phyloP scores from a whole-genome alignment of 371 early-diverging fungal species.

The Circinella minor region DNA sequence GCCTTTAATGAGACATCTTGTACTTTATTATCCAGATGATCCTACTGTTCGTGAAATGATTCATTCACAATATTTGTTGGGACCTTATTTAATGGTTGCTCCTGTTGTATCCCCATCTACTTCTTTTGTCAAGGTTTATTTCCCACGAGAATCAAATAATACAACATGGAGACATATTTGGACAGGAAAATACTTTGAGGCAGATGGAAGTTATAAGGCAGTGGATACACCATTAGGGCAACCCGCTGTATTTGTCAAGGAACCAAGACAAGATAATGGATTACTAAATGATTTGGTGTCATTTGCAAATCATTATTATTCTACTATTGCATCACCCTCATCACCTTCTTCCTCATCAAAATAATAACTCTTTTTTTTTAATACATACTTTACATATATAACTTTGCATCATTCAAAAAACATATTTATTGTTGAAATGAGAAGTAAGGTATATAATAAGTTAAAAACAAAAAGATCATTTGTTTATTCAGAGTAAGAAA shows the following conservation, averaged over 20 bases:
- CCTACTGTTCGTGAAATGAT: slow-evolving; percentile 32
- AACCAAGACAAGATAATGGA: slow-evolving; percentile 47
- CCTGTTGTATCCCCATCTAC: slow-evolving; percentile 41
- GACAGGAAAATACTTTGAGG: slow-evolving; percentile 45
- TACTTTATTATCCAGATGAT: slow-evolving; percentile 55
- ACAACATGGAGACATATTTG: slow-evolving; percentile 52
- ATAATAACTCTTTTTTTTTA: not conserved
- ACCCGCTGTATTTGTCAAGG: slow-evolving; percentile 51
- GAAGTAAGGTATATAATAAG: too few relatives aligned
- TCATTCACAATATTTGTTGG: slow-evolving; percentile 44
- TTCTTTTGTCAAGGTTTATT: slow-evolving; percentile 50
- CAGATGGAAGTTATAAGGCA: slow-evolving; percentile 40
- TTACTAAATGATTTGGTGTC: slow-evolving; percentile 36
- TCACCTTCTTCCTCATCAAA: not conserved
- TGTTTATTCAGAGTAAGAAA: too few relatives aligned
- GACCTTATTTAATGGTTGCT: slow-evolving; percentile 40
- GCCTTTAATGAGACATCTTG: slow-evolving; percentile 55
- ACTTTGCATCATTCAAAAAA: too few relatives aligned
- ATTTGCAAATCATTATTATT: slow-evolving; percentile 31
- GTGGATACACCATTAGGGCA: slow-evolving; percentile 50
- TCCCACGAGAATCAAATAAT: slow-evolving; percentile 31
- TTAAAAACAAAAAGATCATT: too few relatives aligned
- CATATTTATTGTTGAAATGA: too few relatives aligned
- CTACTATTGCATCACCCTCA: not conserved
- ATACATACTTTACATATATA: too few relatives aligned